Evolutionary conservation across 2,329 filamentous ascomycete species (phyloP).

Genomic region (Fusarium longipes): DNA sequence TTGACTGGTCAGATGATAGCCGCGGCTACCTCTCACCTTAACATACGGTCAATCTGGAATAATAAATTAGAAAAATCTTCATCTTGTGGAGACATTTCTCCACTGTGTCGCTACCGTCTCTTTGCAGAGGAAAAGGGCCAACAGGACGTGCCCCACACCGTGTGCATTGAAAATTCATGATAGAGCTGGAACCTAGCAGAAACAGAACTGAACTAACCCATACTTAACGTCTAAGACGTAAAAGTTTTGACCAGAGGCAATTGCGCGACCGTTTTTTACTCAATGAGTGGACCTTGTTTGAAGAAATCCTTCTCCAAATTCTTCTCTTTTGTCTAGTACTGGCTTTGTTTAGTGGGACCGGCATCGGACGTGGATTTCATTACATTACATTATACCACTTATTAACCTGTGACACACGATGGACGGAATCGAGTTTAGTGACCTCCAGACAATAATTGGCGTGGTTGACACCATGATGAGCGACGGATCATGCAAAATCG

Average conservation of each 20-base stretch:
- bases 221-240: slow-evolving; percentile 32
- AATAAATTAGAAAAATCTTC: slow-evolving; percentile 34
- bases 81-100: slow-evolving; percentile 16
- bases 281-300: slow-evolving; percentile 19
- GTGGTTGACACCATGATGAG: slow-evolving; percentile 3
- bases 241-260: slow-evolving; percentile 11
- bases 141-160: slow-evolving; percentile 13
- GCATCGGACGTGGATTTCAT: slow-evolving; percentile 25
- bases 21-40: slow-evolving; percentile 30
- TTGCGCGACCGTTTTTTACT: slow-evolving; percentile 27
- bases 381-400: too few species aligned
- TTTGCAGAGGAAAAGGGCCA: slow-evolving; percentile 21
- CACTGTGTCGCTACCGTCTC: slow-evolving; percentile 27
- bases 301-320: slow-evolving; percentile 15
- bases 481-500: slow-evolving; percentile 14
- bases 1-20: slow-evolving; percentile 14
- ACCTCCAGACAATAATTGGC: slow-evolving; percentile 6
- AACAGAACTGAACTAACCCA: not conserved
- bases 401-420: slow-evolving; percentile 20
- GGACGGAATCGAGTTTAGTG: slow-evolving; percentile 11
- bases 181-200: not conserved
- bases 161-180: slow-evolving; percentile 17
- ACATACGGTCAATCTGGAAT: slow-evolving; percentile 33
- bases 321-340: slow-evolving; percentile 10
- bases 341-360: slow-evolving; percentile 40